A percentile compares a stretch with the other conserved stretches of the same genome.
phyloP scores from a whole-genome alignment of 164 flowering plant species.

The Umbellularia californica region DNA sequence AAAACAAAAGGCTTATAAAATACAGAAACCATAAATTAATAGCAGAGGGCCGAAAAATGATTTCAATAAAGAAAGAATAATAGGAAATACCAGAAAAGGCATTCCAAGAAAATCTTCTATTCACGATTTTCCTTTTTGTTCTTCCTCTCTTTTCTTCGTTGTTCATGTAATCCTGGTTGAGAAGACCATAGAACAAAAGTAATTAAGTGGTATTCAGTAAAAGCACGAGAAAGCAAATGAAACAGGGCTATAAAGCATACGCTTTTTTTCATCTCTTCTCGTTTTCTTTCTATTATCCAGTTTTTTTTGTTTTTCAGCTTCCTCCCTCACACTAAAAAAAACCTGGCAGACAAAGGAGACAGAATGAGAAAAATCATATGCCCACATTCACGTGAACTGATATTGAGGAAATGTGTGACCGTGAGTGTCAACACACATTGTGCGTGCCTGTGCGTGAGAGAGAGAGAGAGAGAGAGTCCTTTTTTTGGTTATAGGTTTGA shows the following conservation, averaged over 20 bases:
- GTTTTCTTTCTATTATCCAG: slow-evolving; percentile 35
- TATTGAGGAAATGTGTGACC: too few species aligned
- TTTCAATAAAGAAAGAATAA: too few species aligned
- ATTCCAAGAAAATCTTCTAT: slow-evolving; percentile 10
- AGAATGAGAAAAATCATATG: too few species aligned
- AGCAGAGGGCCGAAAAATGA: too few species aligned
- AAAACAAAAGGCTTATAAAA: too few species aligned
- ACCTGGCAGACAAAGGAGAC: slow-evolving; percentile 28
- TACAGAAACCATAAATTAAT: too few species aligned
- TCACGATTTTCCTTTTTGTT: slow-evolving; percentile 18
- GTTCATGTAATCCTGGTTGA: slow-evolving; percentile 50
- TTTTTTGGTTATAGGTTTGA: too few species aligned
- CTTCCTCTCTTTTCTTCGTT: slow-evolving; percentile 52
- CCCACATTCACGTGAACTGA: too few species aligned
- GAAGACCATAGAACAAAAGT: background rate
- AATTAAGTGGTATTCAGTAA: background rate
- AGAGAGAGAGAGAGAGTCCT: too few species aligned
- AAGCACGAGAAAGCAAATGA: background rate
- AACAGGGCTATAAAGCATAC: slow-evolving; percentile 23
- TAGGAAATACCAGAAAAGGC: background rate
- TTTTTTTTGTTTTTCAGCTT: slow-evolving; percentile 37
- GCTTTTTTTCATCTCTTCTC: slow-evolving; percentile 64
- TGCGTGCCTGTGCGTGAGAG: too few species aligned
- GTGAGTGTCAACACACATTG: too few species aligned
- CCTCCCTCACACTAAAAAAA: slow-evolving; percentile 41